Evolutionary conservation across 2,329 filamentous ascomycete genomes (phyloP).

Genomic region (Aureobasidium sp.): DNA sequence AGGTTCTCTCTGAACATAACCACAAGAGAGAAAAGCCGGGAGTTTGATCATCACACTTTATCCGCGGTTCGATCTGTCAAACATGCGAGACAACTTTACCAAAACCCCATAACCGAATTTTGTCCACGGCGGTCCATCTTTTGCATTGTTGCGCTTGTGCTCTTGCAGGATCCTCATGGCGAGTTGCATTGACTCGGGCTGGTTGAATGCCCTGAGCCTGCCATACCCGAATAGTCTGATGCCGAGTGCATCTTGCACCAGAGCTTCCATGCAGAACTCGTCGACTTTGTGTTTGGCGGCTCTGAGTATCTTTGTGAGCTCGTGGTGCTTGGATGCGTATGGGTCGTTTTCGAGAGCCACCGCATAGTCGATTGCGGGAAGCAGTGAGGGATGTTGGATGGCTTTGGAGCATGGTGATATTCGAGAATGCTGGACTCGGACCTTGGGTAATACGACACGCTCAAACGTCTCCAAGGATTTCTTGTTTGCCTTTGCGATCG

Average conservation of each 20-base stretch:
- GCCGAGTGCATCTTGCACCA: background rate
- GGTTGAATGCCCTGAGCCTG: background rate
- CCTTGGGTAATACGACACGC: background rate
- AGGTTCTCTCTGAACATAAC: too few relatives aligned
- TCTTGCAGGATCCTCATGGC: background rate
- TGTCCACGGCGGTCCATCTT: background rate
- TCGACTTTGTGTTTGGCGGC: too few relatives aligned
- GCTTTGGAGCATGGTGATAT: background rate
- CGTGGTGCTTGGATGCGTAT: background rate
- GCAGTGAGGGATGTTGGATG: background rate
- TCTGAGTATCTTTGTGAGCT: background rate
- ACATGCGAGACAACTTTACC: background rate
- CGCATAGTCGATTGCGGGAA: background rate
- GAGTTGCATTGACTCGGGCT: background rate
- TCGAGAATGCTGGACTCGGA: background rate
- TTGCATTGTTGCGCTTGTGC: background rate
- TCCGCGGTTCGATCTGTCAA: too few relatives aligned
- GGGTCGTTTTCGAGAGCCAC: background rate
- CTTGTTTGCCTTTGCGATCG: background rate
- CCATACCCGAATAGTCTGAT: background rate
- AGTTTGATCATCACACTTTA: too few relatives aligned
- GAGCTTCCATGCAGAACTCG: background rate
- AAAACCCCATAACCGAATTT: background rate
- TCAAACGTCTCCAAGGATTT: background rate
- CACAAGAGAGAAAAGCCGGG: too few relatives aligned